Conservation (phyloP, 495 filamentous ascomycete species). For the Neurospora intermedia region DNA sequence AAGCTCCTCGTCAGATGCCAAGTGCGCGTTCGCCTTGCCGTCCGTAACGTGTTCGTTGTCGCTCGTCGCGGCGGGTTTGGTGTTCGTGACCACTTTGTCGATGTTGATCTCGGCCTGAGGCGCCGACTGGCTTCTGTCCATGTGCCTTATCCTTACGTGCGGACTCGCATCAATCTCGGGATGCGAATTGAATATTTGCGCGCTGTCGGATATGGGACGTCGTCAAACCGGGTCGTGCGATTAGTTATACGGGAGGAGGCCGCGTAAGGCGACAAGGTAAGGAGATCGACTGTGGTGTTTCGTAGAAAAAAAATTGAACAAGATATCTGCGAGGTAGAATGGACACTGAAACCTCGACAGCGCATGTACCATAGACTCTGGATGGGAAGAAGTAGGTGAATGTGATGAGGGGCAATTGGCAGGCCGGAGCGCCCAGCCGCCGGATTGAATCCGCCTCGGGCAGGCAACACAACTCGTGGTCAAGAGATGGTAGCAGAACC, state of each 20-base stretch:
- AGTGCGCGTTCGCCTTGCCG: not conserved
- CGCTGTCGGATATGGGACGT: not conserved
- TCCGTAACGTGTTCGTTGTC: not conserved
- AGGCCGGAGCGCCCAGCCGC: not conserved
- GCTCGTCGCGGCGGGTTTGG: not conserved
- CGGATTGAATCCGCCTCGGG: not conserved
- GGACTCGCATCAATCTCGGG: not conserved
- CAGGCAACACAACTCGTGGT: not conserved
- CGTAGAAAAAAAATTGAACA: not conserved
- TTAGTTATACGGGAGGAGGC: not conserved
- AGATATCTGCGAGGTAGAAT: not conserved
- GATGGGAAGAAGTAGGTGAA: not conserved
- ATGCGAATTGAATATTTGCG: not conserved
- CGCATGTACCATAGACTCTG: not conserved
- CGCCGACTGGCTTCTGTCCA: not conserved
- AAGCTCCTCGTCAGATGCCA: not conserved
- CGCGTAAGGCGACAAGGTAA: not conserved
- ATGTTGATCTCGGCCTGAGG: not conserved
- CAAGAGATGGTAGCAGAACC: not conserved
- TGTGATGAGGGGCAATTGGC: not conserved
- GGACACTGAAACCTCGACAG: not conserved
- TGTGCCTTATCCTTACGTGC: not conserved
- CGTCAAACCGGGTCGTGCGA: not conserved
- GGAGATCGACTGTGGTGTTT: not conserved
- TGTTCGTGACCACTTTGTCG: not conserved